Percentiles rank a stretch among this genome's conserved stretches.
phyloP scores from a whole-genome alignment of 306 rosid species.

The Sesbania bispinosa region DNA sequence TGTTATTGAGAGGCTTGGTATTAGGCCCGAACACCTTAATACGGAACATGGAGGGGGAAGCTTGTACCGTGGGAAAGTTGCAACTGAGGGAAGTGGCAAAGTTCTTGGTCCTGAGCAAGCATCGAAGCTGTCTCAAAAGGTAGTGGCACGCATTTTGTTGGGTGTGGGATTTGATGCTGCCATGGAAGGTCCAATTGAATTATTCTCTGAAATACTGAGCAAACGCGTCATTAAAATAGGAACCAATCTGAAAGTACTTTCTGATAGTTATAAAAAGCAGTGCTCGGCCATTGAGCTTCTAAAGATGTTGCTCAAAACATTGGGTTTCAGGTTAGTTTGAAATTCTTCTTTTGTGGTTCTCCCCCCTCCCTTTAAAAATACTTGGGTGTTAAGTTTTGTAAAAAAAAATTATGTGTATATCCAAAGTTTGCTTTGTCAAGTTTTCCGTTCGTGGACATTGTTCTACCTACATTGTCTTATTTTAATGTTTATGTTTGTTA shows the following conservation, averaged over 20 bases:
- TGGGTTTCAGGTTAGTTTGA: constrained; percentile 66
- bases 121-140: constrained; percentile 56
- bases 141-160: constrained; percentile 55
- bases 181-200: constrained; percentile 72
- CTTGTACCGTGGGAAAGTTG: constrained; percentile 46
- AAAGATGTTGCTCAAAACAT: constrained; percentile 82
- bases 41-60: constrained; percentile 64
- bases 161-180: constrained; percentile 76
- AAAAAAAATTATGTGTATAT: not conserved
- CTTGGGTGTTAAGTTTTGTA: not conserved
- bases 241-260: constrained; percentile 60
- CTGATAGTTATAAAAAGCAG: constrained; percentile 84
- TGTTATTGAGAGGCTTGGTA: constrained; percentile 75
- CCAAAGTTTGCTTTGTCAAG: not conserved
- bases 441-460: no score
- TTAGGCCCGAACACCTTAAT: constrained; percentile 57
- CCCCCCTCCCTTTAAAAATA: no score
- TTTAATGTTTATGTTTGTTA: not conserved
- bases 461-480: not conserved
- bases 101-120: constrained; percentile 66
- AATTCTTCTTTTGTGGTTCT: not conserved
- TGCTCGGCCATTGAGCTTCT: constrained; percentile 77
- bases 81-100: constrained; percentile 52
- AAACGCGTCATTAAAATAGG: constrained; percentile 69
- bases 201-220: constrained; percentile 72